Percentiles rank a stretch among this genome's conserved stretches.
These are phyloP conservation scores for Ilyonectria robusta DNA, from an alignment of 2,329 filamentous ascomycete genomes.

Conservation along the genomic window DNA sequence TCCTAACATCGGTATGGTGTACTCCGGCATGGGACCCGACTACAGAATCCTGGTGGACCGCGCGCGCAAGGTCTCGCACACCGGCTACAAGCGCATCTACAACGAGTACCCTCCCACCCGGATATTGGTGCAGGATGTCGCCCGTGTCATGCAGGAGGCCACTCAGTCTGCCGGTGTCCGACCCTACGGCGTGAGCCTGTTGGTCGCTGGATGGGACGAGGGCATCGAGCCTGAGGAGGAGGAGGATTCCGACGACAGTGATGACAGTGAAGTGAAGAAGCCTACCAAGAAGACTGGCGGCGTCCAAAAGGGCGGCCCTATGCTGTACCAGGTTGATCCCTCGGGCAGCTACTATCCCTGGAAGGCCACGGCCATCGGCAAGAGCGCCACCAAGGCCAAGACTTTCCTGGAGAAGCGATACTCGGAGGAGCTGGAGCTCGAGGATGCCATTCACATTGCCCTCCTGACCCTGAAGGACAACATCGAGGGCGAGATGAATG, in stretches of 20 bases:
- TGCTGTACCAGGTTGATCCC: slow-evolving; percentile 99
- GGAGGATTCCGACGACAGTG: slow-evolving; percentile 67
- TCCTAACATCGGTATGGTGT: slow-evolving; percentile 99
- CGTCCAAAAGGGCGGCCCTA: slow-evolving; percentile 94
- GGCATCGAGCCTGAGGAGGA: slow-evolving; percentile 90
- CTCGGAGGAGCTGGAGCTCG: slow-evolving; percentile 95
- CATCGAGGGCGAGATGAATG: slow-evolving; percentile 99
- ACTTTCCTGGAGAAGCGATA: slow-evolving; percentile 99
- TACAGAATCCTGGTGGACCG: slow-evolving; percentile 98
- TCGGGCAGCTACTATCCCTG: slow-evolving; percentile 98
- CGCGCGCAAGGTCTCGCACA: slow-evolving; percentile 98
- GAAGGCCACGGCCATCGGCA: slow-evolving; percentile 99
- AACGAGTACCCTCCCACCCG: slow-evolving; percentile 99
- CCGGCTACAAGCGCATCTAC: slow-evolving; percentile 99
- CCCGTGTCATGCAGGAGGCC: slow-evolving; percentile 97
- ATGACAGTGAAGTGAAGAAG: slow-evolving; percentile 81
- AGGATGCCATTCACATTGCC: slow-evolving; percentile 98
- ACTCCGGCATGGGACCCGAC: slow-evolving; percentile 98
- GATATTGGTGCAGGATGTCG: slow-evolving; percentile 99
- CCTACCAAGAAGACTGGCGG: slow-evolving; percentile 90
- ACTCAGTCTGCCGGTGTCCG: slow-evolving; percentile 98
- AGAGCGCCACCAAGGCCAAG: slow-evolving; percentile 98
- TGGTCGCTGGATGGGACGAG: slow-evolving; percentile 98
- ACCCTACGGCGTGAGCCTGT: slow-evolving; percentile 94
- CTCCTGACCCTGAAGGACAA: slow-evolving; percentile 98